These are phyloP conservation scores for Penicillium riverlandense DNA, from an alignment of 495 filamentous ascomycete species.

Conservation along the genomic window DNA sequence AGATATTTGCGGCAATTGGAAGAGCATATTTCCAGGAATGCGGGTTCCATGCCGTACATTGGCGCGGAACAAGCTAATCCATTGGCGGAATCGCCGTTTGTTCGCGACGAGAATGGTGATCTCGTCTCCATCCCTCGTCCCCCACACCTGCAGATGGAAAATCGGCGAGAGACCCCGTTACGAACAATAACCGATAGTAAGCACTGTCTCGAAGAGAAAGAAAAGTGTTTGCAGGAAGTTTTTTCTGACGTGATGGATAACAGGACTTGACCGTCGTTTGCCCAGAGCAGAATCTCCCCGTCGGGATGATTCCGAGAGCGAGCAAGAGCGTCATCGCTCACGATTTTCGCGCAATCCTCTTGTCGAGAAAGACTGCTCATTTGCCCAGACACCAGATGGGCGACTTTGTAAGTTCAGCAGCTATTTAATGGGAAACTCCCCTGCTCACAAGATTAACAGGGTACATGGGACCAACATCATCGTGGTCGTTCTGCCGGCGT, in stretches of 20 bases:
- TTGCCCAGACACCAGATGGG: conserved; percentile 22
- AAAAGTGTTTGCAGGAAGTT: no score
- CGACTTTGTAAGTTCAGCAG: conserved; percentile 16
- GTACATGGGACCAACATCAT: conserved; percentile 28
- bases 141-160: conserved; percentile 1
- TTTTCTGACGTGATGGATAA: no score
- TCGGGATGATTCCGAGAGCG: conserved; percentile 2
- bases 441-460: conserved; percentile 6
- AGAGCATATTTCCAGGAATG: conserved; percentile 10
- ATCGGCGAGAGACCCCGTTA: conserved; percentile 3
- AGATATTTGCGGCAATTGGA: conserved; percentile 18
- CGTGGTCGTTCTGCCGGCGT: conserved; percentile 29
- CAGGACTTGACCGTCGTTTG: conserved; percentile 3
- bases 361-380: conserved; percentile 21
- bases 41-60: neutral
- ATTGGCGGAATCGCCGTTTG: neutral
- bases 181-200: conserved; percentile 3
- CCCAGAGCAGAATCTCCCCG: neutral
- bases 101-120: conserved; percentile 1
- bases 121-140: neutral
- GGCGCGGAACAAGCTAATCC: neutral
- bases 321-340: conserved; percentile 12
- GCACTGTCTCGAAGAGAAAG: no score
- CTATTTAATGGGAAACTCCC: no score
- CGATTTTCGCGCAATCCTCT: conserved; percentile 23